Conservation (phyloP, 2,329 filamentous ascomycete species). For the Fusarium floridanum region DNA sequence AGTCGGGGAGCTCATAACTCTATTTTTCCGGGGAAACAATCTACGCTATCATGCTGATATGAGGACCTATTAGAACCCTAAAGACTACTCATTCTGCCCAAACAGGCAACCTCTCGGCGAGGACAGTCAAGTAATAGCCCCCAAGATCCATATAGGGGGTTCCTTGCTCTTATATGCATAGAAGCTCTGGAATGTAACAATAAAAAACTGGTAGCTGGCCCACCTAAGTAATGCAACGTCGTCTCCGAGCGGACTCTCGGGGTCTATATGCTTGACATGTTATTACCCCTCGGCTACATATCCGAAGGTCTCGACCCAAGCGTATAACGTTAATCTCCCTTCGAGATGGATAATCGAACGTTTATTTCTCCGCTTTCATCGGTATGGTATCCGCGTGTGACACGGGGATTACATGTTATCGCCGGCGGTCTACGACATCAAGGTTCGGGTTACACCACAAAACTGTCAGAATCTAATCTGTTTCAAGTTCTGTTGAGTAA, state of each 20-base stretch:
- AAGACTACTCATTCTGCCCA: not conserved
- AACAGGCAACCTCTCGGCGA: not conserved
- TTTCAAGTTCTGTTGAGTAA: slow-evolving; percentile 3
- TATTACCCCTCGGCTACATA: not conserved
- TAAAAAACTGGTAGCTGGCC: not conserved
- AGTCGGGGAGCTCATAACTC: not conserved
- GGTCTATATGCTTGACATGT: not conserved
- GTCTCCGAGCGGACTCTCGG: not conserved
- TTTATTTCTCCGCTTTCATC: not conserved
- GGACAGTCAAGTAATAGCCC: not conserved
- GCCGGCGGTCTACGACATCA: not conserved
- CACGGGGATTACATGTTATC: not conserved
- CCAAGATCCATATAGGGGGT: not conserved
- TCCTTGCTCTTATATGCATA: not conserved
- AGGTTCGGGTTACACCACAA: not conserved
- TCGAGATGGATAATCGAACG: not conserved
- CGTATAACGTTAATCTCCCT: not conserved
- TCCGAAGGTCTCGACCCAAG: not conserved
- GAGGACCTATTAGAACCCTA: not conserved
- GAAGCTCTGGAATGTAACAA: not conserved
- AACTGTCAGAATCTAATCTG: not conserved
- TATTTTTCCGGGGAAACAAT: not conserved
- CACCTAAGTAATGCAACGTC: not conserved
- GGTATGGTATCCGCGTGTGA: not conserved
- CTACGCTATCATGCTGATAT: not conserved